Evolutionary conservation across 768 basidiomycete species (phyloP), one percentile per base, ranked within the genome.

Genomic region (Suillus discolor): DNA sequence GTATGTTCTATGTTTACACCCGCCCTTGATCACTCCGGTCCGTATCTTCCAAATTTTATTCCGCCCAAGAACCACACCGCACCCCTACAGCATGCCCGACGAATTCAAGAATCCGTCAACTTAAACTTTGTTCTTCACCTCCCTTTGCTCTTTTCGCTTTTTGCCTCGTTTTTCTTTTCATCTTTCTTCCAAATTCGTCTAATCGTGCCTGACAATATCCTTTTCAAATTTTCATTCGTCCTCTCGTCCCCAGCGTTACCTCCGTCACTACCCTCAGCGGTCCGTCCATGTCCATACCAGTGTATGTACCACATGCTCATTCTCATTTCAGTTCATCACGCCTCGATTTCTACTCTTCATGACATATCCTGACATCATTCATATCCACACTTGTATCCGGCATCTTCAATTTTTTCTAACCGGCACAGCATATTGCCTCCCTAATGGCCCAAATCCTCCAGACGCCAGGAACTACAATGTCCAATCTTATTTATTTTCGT

Each of bases 1-100:
- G 39, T 60, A 4, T 39, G 57, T 59, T 59, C 59, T 60, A 60
- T 59, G 57, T 59, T 41, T 59, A 59, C 57, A 59, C 57, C 57
- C 57, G 57, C 57, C 57, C 57, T 59, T 59, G 57, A 59, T 59
- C 12, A 44, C 34, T 25, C 25, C 57, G 57, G 57, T 59, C 57
- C 57, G 57, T 59, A 28, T 28, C 38, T 39, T 25, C 38, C 23
- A 39, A 57, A 4, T 15, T 28, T 31, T 23, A 57, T 39, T 36
- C 38, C 23, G 38, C 23, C 36, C 57, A 23, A 39, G 38, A 59
- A 39, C 15, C 57, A 59, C 9, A 25, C 57, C 57, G 57, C 39
- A 60, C 59, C 41, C 18, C 41, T 28, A 41, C 59, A 42, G 59
- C 59, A 42, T 60, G 59, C 25, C 39, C 59, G 25, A 41, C 39